Percentiles rank a stretch among this genome's conserved stretches.
Evolutionary conservation across 1,139 yeast genomes (phyloP).

Genomic region (Diutina siamensis): DNA sequence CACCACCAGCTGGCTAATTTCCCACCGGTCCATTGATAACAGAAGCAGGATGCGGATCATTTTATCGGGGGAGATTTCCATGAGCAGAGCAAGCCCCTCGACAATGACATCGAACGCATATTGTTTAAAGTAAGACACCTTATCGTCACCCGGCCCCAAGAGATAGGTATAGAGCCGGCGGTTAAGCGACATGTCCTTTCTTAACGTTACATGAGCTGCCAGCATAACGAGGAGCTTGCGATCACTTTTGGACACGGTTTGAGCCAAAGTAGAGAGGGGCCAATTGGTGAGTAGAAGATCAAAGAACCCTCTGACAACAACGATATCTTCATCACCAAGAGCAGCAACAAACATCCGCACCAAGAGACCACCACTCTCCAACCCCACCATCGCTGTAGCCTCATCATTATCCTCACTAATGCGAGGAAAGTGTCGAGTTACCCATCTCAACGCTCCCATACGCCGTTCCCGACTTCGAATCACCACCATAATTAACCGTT

Average conservation of each 20-base stretch:
- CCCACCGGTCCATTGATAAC: conserved; percentile 88
- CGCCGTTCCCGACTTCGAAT: conserved; percentile 70
- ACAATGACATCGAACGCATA: conserved; percentile 43
- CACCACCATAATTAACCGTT: conserved; percentile 60
- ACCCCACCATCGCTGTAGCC: background rate
- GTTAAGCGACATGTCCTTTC: conserved; percentile 87
- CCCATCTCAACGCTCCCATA: conserved; percentile 75
- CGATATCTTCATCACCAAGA: conserved; percentile 39
- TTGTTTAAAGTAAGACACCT: conserved; percentile 45
- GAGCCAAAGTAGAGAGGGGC: conserved; percentile 48
- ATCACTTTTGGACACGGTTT: conserved; percentile 38
- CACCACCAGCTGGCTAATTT: conserved; percentile 63
- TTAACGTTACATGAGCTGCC: conserved; percentile 58
- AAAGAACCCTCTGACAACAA: conserved; percentile 82
- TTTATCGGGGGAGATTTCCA: conserved; percentile 22
- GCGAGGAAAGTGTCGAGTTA: conserved; percentile 50
- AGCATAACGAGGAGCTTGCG: conserved; percentile 46
- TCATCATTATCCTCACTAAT: background rate
- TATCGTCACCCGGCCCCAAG: conserved; percentile 47
- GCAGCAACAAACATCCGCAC: conserved; percentile 66
- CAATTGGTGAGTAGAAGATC: conserved; percentile 64
- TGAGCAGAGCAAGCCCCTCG: conserved; percentile 39
- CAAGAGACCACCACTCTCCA: conserved; percentile 13
- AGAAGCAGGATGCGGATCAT: conserved; percentile 52
- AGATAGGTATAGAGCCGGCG: conserved; percentile 90